phyloP scores from a whole-genome alignment of 2,329 filamentous ascomycete species.

The Phaeoacremonium minimum region DNA sequence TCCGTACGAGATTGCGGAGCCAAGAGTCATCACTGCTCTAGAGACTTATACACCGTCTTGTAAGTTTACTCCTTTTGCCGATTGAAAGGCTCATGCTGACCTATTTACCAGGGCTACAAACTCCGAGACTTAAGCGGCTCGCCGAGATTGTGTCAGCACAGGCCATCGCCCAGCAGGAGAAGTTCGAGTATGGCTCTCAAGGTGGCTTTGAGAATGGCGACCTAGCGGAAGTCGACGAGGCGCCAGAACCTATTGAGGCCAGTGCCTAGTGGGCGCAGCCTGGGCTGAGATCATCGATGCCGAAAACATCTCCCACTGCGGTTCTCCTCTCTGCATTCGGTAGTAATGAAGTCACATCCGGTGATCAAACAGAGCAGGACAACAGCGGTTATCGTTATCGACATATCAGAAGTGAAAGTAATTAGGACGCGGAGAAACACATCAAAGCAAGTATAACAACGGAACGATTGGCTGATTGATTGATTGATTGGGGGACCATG shows the following conservation, averaged over 20 bases:
- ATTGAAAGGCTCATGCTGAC: slow-evolving; percentile 21
- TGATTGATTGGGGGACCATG: too few relatives aligned
- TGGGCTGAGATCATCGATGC: slow-evolving; percentile 12
- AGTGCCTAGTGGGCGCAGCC: slow-evolving; percentile 25
- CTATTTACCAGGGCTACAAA: slow-evolving; percentile 74
- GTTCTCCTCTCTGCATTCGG: slow-evolving; percentile 18
- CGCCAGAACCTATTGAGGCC: slow-evolving; percentile 27
- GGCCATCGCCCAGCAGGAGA: slow-evolving; percentile 92
- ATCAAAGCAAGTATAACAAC: too few relatives aligned
- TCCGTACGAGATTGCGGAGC: slow-evolving; percentile 97
- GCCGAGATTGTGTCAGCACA: slow-evolving; percentile 98
- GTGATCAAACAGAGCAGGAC: slow-evolving; percentile 2
- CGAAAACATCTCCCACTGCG: slow-evolving; percentile 17
- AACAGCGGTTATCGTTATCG: slow-evolving; percentile 5
- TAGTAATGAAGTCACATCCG: too few relatives aligned
- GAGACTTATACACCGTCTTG: slow-evolving; percentile 98
- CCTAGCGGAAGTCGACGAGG: slow-evolving; percentile 48
- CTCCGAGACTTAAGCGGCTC: slow-evolving; percentile 85
- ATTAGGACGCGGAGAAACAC: too few relatives aligned
- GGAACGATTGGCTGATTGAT: too few relatives aligned
- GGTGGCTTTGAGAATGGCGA: slow-evolving; percentile 41
- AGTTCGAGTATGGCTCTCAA: slow-evolving; percentile 59
- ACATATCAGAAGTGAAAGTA: slow-evolving; percentile 5
- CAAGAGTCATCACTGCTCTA: slow-evolving; percentile 88
- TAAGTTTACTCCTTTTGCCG: slow-evolving; percentile 41